Evolutionary conservation across 148 eudicot species (phyloP).

Genomic region (Linanthus parryae): DNA sequence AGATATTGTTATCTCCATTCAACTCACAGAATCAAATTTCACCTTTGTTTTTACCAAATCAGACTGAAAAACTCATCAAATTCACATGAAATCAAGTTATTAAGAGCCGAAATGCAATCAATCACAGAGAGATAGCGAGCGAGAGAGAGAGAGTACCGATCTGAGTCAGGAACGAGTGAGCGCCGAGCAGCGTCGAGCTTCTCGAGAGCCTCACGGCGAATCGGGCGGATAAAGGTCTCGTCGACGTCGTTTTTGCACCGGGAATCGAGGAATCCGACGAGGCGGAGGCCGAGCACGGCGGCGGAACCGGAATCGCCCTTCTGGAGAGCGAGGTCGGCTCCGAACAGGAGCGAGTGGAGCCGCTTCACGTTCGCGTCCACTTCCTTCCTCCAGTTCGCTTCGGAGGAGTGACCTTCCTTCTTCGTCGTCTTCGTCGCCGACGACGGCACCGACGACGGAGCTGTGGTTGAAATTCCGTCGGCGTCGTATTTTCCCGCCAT

Average conservation of each 20-base stretch:
- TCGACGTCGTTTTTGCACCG: constrained; percentile 44
- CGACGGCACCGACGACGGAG: not conserved
- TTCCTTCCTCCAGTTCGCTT: constrained; percentile 62
- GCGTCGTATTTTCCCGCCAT: constrained; percentile 36
- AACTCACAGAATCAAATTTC: no score
- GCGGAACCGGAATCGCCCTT: constrained; percentile 60
- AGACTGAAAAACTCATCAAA: no score
- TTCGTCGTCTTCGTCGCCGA: constrained; percentile 3
- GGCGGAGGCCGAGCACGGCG: constrained; percentile 56
- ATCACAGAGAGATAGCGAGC: constrained; percentile 15
- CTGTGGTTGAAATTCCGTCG: not conserved
- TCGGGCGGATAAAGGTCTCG: constrained; percentile 58
- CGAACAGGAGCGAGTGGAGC: constrained; percentile 79
- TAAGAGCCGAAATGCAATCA: no score
- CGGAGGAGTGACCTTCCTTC: constrained; percentile 14
- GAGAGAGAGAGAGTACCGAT: constrained; percentile 38
- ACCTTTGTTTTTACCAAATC: no score
- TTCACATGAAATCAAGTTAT: no score
- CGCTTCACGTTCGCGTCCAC: constrained; percentile 64
- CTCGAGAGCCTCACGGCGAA: constrained; percentile 58
- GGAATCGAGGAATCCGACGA: constrained; percentile 90
- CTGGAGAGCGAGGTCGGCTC: constrained; percentile 55
- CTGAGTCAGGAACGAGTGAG: constrained; percentile 47
- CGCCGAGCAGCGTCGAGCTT: constrained; percentile 56
- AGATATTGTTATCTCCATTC: no score